Evolutionary conservation across 2,329 filamentous ascomycete species (phyloP).

Genomic region (Fusarium sororula): DNA sequence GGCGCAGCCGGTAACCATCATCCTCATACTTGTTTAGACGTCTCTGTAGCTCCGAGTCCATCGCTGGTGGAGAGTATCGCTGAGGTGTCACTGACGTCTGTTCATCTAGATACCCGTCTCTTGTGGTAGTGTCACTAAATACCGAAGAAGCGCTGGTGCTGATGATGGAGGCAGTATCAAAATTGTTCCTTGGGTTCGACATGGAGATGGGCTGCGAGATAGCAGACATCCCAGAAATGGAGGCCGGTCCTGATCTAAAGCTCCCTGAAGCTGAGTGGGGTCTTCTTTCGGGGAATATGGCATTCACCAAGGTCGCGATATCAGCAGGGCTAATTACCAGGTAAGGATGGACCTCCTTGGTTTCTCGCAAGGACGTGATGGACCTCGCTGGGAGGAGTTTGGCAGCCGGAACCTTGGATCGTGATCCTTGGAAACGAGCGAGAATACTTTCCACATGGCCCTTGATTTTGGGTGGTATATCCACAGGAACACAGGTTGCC

Average conservation of each 20-base stretch:
- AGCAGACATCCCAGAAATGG: conserved; percentile 72
- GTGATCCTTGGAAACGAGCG: conserved; percentile 66
- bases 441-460: conserved; percentile 77
- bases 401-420: conserved; percentile 58
- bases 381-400: conserved; percentile 76
- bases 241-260: conserved; percentile 73
- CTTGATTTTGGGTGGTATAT: conserved; percentile 69
- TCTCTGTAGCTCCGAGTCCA: conserved; percentile 55
- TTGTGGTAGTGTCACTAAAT: conserved; percentile 75
- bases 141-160: conserved; percentile 78
- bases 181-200: conserved; percentile 62
- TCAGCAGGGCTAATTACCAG: conserved; percentile 83
- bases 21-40: conserved; percentile 66
- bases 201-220: conserved; percentile 75
- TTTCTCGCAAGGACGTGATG: conserved; percentile 77
- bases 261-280: conserved; percentile 70
- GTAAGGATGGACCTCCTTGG: conserved; percentile 81
- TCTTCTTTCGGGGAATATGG: conserved; percentile 80
- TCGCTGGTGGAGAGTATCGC: conserved; percentile 63
- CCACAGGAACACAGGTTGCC: conserved; percentile 57
- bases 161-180: conserved; percentile 75
- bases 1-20: conserved; percentile 71
- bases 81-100: conserved; percentile 58
- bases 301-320: conserved; percentile 81
- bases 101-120: conserved; percentile 70